Base-by-base conservation (phyloP, 2,329 filamentous ascomycete genomes). In the Aspergillus phoenicis region DNA sequence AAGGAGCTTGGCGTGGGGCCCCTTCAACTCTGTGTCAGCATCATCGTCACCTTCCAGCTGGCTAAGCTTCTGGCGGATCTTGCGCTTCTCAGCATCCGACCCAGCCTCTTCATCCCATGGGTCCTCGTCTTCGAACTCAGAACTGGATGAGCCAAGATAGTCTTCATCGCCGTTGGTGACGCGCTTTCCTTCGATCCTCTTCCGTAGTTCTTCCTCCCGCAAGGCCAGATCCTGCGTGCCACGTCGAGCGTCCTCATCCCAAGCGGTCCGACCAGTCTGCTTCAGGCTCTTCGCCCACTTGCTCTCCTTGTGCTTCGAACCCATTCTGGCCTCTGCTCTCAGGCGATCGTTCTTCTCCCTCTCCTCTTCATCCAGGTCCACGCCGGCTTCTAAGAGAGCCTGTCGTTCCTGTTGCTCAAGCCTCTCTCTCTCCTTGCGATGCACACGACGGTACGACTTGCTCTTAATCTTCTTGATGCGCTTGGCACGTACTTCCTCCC, bases 381-480 rank as follows among this genome's bases (percentile, higher is more conserved):
- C 80, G 3, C 85, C 86, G 17, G 84, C 84, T 54, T 86, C 85
- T 51, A 82, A 80, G 55, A 88, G 76, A 41, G 84, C 83, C 60
- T 86, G 82, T 58, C 81, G 80, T 66, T 89, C 86, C 52, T 83
- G 78, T 62, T 86, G 79, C 53, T 85, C 82, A 61, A 84, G 72
- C 64, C 82, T 83, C 72, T 89, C 85, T 13, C 86, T 82, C 72
- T 90, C 91, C 73, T 90, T 97, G 39, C 94, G 88, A 77, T 98
- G 94, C 13, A 98, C 89, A 48, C 93, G 89, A 58, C 94, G 91
- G 74, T 96, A 99, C 0, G 93, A 87, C 77, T 97, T 99, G 74
- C 91, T 96, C 83, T 99, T 99, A 80, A 99, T 99, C 82, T 98
- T 98, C 81, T 97, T 97, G 78, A 99, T 92, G 24, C 95, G 89